Evolutionary conservation across 2,329 filamentous ascomycete species (phyloP), one percentile per base, ranked within the genome.

Genomic region (Periglandula ipomoeae): DNA sequence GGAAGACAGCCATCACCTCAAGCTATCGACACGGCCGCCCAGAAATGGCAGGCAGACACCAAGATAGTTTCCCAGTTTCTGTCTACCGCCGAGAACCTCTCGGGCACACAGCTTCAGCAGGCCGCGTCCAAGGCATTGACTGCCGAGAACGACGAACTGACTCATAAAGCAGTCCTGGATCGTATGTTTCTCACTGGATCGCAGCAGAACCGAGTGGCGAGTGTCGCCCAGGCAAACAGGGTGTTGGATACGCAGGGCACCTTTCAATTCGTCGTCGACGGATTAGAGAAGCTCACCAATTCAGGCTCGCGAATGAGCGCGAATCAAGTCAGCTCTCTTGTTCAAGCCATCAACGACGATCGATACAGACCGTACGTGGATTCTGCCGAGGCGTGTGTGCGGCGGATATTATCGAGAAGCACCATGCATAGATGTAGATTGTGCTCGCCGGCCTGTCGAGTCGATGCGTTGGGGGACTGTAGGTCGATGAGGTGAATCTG

Each of bases 81-180:
- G 7, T 55, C 52, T 1, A 48, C 13, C 7, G 53, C 50, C 37
- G 50, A 51, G 47, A 20, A 35, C 10, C 17, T 54, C 38, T 44
- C 24, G 20, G 42, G 45, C 17, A 20, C 44, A 19, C 27, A 52
- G 24, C 24, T 53, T 15, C n/a, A 41, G 22, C 7, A 27, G 26
- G 43, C 44, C 19, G 53, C 47, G 11, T 9, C 19, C 8, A 34
- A 34, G 3, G 52, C 53, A 3, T 40, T 54, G 6, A 30, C 23
- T n/a, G 53, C 53, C 20, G 52, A 52, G 8, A 47, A 50, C 20
- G 50, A 55, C 44, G 52, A 55, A 43, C 49, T 54, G 10, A 44
- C 9, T 6, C 52, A 55, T 15, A 55, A 55, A 47, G 52, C 50
- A 8, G 50, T 54, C 20, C 48, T 55, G 9, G 53, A 55, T 15